These are phyloP conservation scores for Termitomyces sp. DNA, from an alignment of 768 basidiomycete genomes.

Conservation along the genomic window DNA sequence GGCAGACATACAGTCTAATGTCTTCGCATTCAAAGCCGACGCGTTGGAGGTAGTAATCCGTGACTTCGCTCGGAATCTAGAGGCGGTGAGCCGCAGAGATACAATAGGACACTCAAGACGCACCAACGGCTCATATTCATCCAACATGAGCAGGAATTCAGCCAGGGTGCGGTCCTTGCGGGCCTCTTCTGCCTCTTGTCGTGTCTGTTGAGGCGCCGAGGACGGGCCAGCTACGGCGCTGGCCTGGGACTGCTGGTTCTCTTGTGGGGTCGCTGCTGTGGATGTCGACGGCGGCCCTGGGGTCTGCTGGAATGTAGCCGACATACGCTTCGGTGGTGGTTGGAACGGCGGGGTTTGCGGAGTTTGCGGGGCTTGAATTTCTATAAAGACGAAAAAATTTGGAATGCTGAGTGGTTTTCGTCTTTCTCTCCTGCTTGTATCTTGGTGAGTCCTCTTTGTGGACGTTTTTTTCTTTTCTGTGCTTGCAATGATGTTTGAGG, in stretches of 20 bases:
- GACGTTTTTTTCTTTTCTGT: conserved; percentile 6
- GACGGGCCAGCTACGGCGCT: conserved; percentile 22
- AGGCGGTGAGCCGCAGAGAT: background rate
- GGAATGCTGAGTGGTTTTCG: background rate
- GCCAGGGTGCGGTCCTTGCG: conserved; percentile 87
- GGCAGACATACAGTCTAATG: conserved; percentile 70
- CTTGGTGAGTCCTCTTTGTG: conserved; percentile 32
- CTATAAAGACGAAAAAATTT: conserved; percentile 13
- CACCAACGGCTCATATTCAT: conserved; percentile 95
- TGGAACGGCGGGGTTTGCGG: conserved; percentile 22
- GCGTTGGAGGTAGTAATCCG: conserved; percentile 69
- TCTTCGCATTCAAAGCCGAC: conserved; percentile 97
- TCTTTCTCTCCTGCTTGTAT: background rate
- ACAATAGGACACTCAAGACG: conserved; percentile 17
- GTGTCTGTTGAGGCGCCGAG: conserved; percentile 41
- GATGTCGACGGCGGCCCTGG: conserved; percentile 26
- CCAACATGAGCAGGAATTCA: conserved; percentile 93
- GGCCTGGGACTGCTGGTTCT: conserved; percentile 23
- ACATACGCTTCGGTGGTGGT: conserved; percentile 17
- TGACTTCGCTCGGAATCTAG: conserved; percentile 89
- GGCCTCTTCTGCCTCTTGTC: conserved; percentile 75
- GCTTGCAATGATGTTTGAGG: conserved; percentile 81
- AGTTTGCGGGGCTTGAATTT: conserved; percentile 30
- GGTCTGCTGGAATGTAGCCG: conserved; percentile 28
- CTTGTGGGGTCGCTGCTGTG: conserved; percentile 20